Conservation (phyloP, 352 stramenopile species). For the Elongisporangium senticosum region DNA sequence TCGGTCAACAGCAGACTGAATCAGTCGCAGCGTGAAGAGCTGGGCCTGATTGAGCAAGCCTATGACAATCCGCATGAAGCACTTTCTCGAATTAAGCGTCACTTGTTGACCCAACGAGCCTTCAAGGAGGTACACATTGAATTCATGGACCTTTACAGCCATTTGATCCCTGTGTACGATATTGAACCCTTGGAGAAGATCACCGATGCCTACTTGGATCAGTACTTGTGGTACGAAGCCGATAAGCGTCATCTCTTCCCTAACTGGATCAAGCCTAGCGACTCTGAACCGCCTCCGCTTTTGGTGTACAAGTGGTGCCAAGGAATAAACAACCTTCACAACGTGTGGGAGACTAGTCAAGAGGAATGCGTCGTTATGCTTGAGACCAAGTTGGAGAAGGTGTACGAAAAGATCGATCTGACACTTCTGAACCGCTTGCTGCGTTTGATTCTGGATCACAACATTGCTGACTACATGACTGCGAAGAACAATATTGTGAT, state of each 20-base stretch:
- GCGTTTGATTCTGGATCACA: constrained; percentile 99
- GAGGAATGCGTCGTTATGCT: constrained; percentile 99
- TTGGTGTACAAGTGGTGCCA: constrained; percentile 99
- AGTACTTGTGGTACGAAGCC: constrained; percentile 99
- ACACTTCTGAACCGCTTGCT: constrained; percentile 98
- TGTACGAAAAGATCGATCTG: constrained; percentile 99
- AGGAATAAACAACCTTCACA: constrained; percentile 99
- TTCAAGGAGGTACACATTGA: constrained; percentile 99
- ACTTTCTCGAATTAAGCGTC: constrained; percentile 98
- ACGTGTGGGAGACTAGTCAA: constrained; percentile 98
- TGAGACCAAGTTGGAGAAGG: constrained; percentile 98
- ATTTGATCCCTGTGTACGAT: constrained; percentile 98
- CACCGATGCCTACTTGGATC: constrained; percentile 99
- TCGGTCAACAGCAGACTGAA: constrained; percentile 97
- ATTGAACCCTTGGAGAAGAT: constrained; percentile 99
- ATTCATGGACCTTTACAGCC: constrained; percentile 99
- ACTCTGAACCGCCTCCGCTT: constrained; percentile 97
- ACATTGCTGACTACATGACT: constrained; percentile 99
- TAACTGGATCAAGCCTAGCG: constrained; percentile 99
- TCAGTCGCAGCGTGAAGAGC: constrained; percentile 96
- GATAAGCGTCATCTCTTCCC: constrained; percentile 99
- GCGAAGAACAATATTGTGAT: constrained; percentile 99
- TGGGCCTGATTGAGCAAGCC: constrained; percentile 98
- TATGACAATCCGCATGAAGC: constrained; percentile 99
- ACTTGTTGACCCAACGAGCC: constrained; percentile 98